These are phyloP conservation scores for Ophidiomyces ophidiicola DNA, from an alignment of 2,329 filamentous ascomycete genomes.

Conservation along the genomic window DNA sequence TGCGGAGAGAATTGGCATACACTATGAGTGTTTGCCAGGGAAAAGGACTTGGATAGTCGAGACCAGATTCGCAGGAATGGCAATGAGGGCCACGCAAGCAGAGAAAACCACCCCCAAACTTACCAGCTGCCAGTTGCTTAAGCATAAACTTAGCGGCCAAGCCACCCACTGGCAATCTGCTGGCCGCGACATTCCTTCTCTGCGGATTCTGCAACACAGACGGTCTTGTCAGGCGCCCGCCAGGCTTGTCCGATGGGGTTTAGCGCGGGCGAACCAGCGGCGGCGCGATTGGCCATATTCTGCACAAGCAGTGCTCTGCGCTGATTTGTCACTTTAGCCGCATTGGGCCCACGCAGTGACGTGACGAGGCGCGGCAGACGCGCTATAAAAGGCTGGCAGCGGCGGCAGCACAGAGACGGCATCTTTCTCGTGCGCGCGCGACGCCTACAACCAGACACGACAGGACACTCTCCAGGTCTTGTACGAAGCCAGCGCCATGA, in stretches of 20 bases:
- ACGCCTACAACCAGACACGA: background rate
- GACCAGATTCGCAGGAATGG: too few relatives aligned
- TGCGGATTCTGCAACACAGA: background rate
- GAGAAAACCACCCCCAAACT: too few relatives aligned
- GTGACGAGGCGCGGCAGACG: background rate
- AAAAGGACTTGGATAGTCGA: too few relatives aligned
- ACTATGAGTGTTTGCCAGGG: too few relatives aligned
- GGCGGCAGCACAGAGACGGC: background rate
- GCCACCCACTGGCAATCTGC: too few relatives aligned
- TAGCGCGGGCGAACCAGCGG: background rate
- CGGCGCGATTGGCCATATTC: conserved; percentile 7
- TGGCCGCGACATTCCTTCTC: too few relatives aligned
- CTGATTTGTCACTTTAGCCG: conserved; percentile 12
- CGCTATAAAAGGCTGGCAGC: background rate
- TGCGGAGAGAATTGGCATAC: too few relatives aligned
- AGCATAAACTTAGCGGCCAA: too few relatives aligned
- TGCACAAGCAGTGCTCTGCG: background rate
- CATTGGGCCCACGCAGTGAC: conserved; percentile 2
- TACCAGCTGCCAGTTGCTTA: too few relatives aligned
- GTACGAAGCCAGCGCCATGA: background rate
- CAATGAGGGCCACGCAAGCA: too few relatives aligned
- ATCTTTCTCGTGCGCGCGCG: background rate
- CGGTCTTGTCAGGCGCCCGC: background rate
- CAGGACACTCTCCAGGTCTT: background rate
- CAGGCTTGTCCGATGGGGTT: background rate